Base-by-base conservation (phyloP, 176 grass and related monocot species). In the Neostapfia colusana region DNA sequence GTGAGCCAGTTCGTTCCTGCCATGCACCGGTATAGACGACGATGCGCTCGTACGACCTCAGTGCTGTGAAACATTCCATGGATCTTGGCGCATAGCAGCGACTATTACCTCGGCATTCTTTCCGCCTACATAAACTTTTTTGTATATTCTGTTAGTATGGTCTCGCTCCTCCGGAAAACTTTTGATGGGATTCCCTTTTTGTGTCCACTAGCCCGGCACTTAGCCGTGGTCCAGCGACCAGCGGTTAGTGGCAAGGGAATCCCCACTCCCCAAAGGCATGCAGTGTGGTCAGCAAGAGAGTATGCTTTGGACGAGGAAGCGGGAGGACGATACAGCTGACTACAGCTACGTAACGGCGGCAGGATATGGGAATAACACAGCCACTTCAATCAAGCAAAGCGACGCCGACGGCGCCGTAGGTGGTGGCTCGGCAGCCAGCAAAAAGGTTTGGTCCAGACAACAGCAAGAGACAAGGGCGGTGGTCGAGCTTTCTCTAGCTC, bases 301-400 rank as follows among this genome's bases (percentile, higher is more conserved):
- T n/a, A 57, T 24, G 50, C 23, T 51, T 56, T 39, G 50, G 70
- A 56, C 39, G 23, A 59, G 8, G 24, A 44, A 20, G 17, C 10
- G 8, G 26, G 39, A 6, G 12, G 21, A 51, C 3, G 13, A 31
- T 48, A 51, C 13, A 43, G 44, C 41, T 54, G 54, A 27, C 51
- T 27, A 43, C 41, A 75, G 46, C 25, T 8, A 45, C 10, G 40
- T 63, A 63, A 46, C 39, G 73, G 24, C 39, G 73, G 24, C 56
- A 61, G 8, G 56, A 62, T 44, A 62, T 75, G 56, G 56, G 39
- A 23, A 75, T 43, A 62, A 73, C 4, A 51, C 18, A 45, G 73
- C 39, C 54, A 54, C 26, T 34, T 28, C 55, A 15, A 34, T 59
- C 39, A 40, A 62, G 39, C 73, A 45, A 61, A 75, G 73, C 73